Base-by-base conservation (phyloP, 2,329 filamentous ascomycete genomes). In the Dactylella cylindrospora region DNA sequence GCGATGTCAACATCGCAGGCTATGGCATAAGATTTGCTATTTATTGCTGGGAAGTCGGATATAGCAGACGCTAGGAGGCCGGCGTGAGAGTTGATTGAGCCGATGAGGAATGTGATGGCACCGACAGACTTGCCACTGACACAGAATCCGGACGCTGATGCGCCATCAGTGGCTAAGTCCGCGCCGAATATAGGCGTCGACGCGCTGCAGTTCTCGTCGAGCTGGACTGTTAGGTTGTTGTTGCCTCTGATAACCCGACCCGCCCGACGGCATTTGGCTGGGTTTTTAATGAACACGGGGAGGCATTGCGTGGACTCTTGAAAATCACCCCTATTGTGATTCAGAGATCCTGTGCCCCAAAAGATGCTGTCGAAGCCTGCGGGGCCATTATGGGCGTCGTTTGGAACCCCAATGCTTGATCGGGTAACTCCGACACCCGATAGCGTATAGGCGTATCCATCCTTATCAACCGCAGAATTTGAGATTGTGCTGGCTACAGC, bases 161-260 rank as follows among this genome's bases (percentile, higher is more conserved):
- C 57, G 12, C 57, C 57, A 17, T 62, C 57, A 19, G 17, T 54
- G 2, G 38, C 20, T 6, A 62, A 12, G 19, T 62, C 44, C 17
- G 44, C 57, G 7, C 57, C 57, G 22, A 53, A 62, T 49, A 62
- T 54, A 9, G 57, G 57, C 10, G 57, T 62, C 12, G 57, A 62
- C n/a, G 26, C 49, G 28, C 41, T 62, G 31, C 57, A 62, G 29
- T 50, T 32, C n/a, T 47, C 13, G 20, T 50, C 43, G 5, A 62
- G 49, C n/a, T 40, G 20, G 20, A 62, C 38, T 5, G 57, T 62
- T 22, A 62, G 38, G 29, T 54, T 62, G 15, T 62, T 62, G 13
- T 43, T 23, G 5, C 41, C 49, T 10, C 36, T 47, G 23, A 45
- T 31, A 3, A 62, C 41, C 3, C 44, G 32, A 17, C 57, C 57